phyloP scores from a whole-genome alignment of 2,329 filamentous ascomycete genomes.

The Microsporum canis region DNA sequence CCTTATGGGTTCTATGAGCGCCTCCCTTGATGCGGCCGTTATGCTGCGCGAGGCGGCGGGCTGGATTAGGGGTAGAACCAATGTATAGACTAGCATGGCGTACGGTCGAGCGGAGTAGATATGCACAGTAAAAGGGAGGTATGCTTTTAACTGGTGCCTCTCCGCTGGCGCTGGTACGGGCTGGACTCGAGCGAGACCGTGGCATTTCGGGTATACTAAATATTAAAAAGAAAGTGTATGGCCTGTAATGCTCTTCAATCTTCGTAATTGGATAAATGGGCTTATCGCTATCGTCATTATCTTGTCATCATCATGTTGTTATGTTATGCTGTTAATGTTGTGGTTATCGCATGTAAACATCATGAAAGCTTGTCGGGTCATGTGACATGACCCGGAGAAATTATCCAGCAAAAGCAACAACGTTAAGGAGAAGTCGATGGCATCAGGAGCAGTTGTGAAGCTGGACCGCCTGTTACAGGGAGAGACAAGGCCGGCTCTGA shows the following conservation, averaged over 20 bases:
- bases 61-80: slow-evolving; percentile 82
- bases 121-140: slow-evolving; percentile 85
- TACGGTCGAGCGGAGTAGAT: slow-evolving; percentile 75
- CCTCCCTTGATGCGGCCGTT: slow-evolving; percentile 78
- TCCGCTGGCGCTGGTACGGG: background rate
- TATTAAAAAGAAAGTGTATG: too few species aligned
- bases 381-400: background rate
- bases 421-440: background rate
- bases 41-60: slow-evolving; percentile 75
- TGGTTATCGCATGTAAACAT: background rate
- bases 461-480: background rate
- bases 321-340: background rate
- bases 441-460: background rate
- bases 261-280: too few species aligned
- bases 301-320: background rate
- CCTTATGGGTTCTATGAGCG: slow-evolving; percentile 60
- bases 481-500: background rate
- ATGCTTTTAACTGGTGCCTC: slow-evolving; percentile 42
- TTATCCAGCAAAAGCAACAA: background rate
- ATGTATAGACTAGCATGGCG: slow-evolving; percentile 64
- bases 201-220: background rate
- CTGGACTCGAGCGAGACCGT: background rate
- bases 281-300: too few species aligned
- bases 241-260: too few species aligned
- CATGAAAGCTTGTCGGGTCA: background rate